Base-by-base conservation (phyloP, 2,329 filamentous ascomycete genomes). In the Pyrenophora seminiperda region DNA sequence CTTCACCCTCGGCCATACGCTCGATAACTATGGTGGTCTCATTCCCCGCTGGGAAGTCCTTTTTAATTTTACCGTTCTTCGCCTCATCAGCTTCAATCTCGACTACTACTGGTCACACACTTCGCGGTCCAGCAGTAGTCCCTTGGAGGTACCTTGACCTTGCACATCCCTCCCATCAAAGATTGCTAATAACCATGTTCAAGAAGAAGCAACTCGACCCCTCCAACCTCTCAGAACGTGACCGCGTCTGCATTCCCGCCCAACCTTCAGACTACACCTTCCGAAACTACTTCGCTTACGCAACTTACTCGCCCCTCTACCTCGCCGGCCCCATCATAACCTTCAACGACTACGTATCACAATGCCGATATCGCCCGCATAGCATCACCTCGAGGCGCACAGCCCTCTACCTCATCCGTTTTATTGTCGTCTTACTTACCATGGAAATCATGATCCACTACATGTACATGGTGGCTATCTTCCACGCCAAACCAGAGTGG, bases 171-270 rank as follows among this genome's bases (percentile, higher is more conserved):
- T 17, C 22, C 38, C 31, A 32, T 41, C 43, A 45, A 41, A 46
- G 58, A 52, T 58, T 53, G 65, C 87, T 93, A 81, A 93, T 83
- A 67, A 75, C 72, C 79, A 7, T 39, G 24, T 5, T 78, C 75
- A 94, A 97, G 92, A 97, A 97, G 90, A 96, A 95, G 75, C 91
- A 96, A 80, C 82, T 96, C 57, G 91, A 97, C 81, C 89, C 90
- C 34, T 80, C 90, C 46, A 85, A 88, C 64, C 83, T 97, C 30
- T 94, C 92, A 4, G 94, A 99, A 73, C 83, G 88, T 61, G 93
- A 99, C 66, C 89, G 94, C 14, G 83, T 97, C 50, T 79, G 82
- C 46, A 88, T 88, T 32, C 86, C 94, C 0, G 91, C 92, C 3
- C 81, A 84, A 38, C 73, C 82, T 0, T 73, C 76, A 20, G 89